phyloP scores from a whole-genome alignment of 2,329 filamentous ascomycete genomes.

The Penicillium rolfsii region DNA sequence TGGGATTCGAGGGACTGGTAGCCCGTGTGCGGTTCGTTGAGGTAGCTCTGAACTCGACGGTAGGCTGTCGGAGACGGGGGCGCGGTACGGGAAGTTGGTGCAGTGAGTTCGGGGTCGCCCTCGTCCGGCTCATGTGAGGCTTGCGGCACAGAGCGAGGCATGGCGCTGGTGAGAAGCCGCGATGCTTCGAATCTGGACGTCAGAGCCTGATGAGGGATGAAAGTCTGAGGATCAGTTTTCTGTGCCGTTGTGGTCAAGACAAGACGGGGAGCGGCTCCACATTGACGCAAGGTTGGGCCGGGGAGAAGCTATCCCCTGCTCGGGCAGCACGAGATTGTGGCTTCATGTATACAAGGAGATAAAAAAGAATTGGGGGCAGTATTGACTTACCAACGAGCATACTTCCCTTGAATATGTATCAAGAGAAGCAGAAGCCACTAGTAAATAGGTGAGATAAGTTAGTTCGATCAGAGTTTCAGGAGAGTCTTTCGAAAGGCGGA shows the following conservation, averaged over 20 bases:
- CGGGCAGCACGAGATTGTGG: conserved; percentile 3
- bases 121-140: conserved; percentile 24
- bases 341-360: not conserved
- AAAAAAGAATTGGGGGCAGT: not conserved
- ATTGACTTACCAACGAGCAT: not conserved
- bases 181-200: conserved; percentile 10
- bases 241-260: not conserved
- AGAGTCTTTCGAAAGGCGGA: not conserved
- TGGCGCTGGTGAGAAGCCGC: conserved; percentile 19
- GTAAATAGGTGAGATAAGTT: not conserved
- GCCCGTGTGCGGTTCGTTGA: conserved; percentile 37
- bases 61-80: conserved; percentile 43
- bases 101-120: conserved; percentile 12
- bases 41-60: conserved; percentile 36
- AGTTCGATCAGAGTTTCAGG: not conserved
- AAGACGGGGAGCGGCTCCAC: conserved; percentile 6
- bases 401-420: not conserved
- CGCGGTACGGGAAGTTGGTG: conserved; percentile 33
- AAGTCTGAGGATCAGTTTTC: not conserved
- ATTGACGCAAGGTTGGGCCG: not conserved
- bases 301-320: not conserved
- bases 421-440: not conserved
- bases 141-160: conserved; percentile 40
- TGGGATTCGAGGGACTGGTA: conserved; percentile 38
- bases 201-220: conserved; percentile 7